Evolutionary conservation across 73 alveolate species (phyloP), one percentile per base, ranked within the genome.

Genomic region (Symbiodinium natans): DNA sequence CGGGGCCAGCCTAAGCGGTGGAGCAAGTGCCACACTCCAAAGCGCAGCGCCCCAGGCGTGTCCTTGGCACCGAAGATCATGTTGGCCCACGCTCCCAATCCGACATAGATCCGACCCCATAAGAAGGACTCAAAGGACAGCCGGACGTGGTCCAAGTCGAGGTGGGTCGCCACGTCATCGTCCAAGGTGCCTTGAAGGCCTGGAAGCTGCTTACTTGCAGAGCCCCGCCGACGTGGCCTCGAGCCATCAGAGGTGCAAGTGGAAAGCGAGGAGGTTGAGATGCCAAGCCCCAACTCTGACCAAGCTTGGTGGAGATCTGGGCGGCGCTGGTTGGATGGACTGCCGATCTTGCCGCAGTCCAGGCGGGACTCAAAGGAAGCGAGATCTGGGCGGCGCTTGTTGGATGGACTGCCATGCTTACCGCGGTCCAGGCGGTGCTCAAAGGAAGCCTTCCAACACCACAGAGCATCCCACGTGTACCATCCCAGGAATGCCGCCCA

Each of bases 21-120:
- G 36, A 63, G 82, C 17, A 63, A 34, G 17, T 63, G 82, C 82
- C 31, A 27, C 36, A 63, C 11, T 1, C 82, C 82, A 27, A 27
- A 63, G 82, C 82, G 82, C 82, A 63, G 25, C 17, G 36, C 82
- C 9, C 82, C 82, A 13, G 82, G 82, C 39, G 82, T 63, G 82
- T 63, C 82, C 40, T 63, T 63, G 82, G 38, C 82, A 27, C 82
- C 82, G 19, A 63, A 63, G 36, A 63, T 21, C 82, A 63, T 63
- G 36, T 29, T 63, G 38, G 36, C 82, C 82, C 82, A 63, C 3
- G 82, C 82, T 17, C 36, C 36, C 31, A 63, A 29, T 9, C 82
- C 82, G 31, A 63, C 25, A 34, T 21, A 63, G 38, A 63, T 29
- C 31, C 31, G 82, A 8, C 82, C 82, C 82, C 82, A 63, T 21